Percentiles rank a stretch among this genome's conserved stretches.
These are phyloP conservation scores for Coleophoma eucalyptorum DNA, from an alignment of 2,329 filamentous ascomycete genomes.

Conservation along the genomic window DNA sequence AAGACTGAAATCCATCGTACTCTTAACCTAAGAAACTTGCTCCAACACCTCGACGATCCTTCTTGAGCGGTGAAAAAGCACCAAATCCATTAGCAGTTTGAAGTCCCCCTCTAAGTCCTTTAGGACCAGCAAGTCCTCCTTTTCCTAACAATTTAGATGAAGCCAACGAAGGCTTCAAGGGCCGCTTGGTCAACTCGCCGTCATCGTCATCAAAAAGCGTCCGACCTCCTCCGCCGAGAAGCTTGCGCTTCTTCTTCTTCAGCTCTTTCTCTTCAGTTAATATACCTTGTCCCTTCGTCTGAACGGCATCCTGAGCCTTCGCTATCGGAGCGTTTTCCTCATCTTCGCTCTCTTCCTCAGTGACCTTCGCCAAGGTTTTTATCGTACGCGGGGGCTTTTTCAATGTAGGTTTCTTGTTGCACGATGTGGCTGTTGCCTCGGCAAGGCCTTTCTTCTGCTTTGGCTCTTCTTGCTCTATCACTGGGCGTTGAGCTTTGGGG, in stretches of 20 bases:
- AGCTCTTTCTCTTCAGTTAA: constrained; percentile 29
- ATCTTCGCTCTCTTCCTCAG: constrained; percentile 31
- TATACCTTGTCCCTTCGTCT: constrained; percentile 12
- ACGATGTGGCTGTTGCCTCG: constrained; percentile 31
- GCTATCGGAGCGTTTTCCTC: constrained; percentile 3
- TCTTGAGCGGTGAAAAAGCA: constrained; percentile 70
- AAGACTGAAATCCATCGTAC: background rate
- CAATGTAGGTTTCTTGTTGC: constrained; percentile 23
- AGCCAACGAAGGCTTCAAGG: constrained; percentile 29
- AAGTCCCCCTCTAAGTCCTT: constrained; percentile 17
- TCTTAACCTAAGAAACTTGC: constrained; percentile 48
- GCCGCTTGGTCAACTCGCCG: constrained; percentile 38
- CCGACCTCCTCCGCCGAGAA: constrained; percentile 58
- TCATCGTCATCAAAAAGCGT: constrained; percentile 72
- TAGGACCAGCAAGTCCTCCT: constrained; percentile 22
- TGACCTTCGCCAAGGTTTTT: constrained; percentile 33
- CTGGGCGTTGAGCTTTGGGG: constrained; percentile 8
- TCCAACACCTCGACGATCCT: constrained; percentile 58
- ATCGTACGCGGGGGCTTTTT: constrained; percentile 23
- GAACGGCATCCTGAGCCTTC: constrained; percentile 3
- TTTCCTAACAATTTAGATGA: constrained; percentile 22
- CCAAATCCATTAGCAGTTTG: constrained; percentile 39
- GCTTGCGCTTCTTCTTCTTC: constrained; percentile 64
- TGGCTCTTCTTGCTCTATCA: constrained; percentile 17
- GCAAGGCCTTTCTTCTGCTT: constrained; percentile 38